Evolutionary conservation across 208 protist species (phyloP).

Genomic region (Crithidia sp.): DNA sequence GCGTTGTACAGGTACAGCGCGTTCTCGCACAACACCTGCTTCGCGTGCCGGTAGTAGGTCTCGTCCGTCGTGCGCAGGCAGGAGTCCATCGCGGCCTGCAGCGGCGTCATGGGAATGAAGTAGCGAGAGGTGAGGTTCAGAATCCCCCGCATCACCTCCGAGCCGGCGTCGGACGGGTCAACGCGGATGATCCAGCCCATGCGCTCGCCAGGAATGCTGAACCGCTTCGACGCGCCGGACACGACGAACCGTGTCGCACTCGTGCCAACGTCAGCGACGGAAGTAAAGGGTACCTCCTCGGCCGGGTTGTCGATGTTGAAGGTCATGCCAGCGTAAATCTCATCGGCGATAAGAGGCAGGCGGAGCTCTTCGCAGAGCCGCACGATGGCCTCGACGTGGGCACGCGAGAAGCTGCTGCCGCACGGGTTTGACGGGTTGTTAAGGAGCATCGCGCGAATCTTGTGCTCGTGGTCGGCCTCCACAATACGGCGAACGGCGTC

Average conservation of each 20-base stretch:
- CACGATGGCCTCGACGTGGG: slow-evolving; percentile 80
- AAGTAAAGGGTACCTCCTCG: slow-evolving; percentile 57
- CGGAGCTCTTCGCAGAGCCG: slow-evolving; percentile 76
- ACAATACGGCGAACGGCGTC: slow-evolving; percentile 47
- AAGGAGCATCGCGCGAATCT: slow-evolving; percentile 88
- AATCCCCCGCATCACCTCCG: slow-evolving; percentile 47
- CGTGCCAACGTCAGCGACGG: slow-evolving; percentile 75
- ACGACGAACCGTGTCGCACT: slow-evolving; percentile 81
- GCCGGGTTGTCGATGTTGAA: slow-evolving; percentile 60
- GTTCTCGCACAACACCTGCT: slow-evolving; percentile 47
- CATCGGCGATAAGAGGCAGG: slow-evolving; percentile 93
- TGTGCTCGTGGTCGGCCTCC: slow-evolving; percentile 69
- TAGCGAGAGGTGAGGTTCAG: slow-evolving; percentile 59
- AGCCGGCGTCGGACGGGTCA: slow-evolving; percentile 53
- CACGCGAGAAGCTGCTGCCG: slow-evolving; percentile 84
- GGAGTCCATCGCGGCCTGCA: slow-evolving; percentile 77
- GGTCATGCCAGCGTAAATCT: slow-evolving; percentile 95
- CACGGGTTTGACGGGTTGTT: slow-evolving; percentile 97
- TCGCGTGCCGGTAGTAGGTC: slow-evolving; percentile 52
- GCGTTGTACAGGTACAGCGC: slow-evolving; percentile 32
- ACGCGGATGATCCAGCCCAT: slow-evolving; percentile 88
- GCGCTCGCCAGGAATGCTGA: slow-evolving; percentile 92
- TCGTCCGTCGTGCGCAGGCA: slow-evolving; percentile 67
- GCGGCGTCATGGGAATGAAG: slow-evolving; percentile 85
- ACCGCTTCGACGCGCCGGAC: slow-evolving; percentile 91